Conservation (phyloP, 768 basidiomycete genomes). For the Boletus rubropictus region DNA sequence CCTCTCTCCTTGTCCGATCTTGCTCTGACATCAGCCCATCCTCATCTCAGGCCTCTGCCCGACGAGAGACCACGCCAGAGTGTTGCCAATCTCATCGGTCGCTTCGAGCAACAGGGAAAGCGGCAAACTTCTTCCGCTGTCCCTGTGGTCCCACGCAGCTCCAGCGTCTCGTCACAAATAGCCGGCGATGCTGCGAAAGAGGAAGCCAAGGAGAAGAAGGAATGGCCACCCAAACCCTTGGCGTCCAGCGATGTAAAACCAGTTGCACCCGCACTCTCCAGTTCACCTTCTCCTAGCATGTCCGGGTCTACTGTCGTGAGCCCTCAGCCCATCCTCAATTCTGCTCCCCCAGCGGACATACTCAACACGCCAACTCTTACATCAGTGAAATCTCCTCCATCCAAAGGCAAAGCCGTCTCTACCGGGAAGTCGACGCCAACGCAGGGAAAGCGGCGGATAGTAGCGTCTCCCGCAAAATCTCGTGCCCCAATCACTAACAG, state of each 20-base stretch:
- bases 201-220: constrained; percentile 64
- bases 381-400: constrained; percentile 18
- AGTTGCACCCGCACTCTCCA: constrained; percentile 31
- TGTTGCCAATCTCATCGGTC: constrained; percentile 86
- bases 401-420: constrained; percentile 15
- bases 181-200: constrained; percentile 61
- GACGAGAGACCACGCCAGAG: constrained; percentile 84
- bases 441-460: constrained; percentile 15
- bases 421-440: constrained; percentile 21
- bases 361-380: constrained; percentile 20
- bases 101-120: constrained; percentile 80
- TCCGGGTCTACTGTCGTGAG: constrained; percentile 18
- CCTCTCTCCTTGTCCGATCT: constrained; percentile 6
- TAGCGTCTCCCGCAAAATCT: constrained; percentile 28
- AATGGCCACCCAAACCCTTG: constrained; percentile 64
- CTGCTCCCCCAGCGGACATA: constrained; percentile 13
- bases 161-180: constrained; percentile 61
- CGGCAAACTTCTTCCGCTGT: constrained; percentile 41
- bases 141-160: constrained; percentile 47
- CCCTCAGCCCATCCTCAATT: constrained; percentile 29
- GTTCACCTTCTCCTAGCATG: constrained; percentile 23
- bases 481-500: constrained; percentile 17
- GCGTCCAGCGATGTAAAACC: constrained; percentile 33
- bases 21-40: constrained; percentile 8
- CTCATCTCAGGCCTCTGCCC: constrained; percentile 63